phyloP scores from a whole-genome alignment of 306 rosid species.

The Corylus heterophylla region DNA sequence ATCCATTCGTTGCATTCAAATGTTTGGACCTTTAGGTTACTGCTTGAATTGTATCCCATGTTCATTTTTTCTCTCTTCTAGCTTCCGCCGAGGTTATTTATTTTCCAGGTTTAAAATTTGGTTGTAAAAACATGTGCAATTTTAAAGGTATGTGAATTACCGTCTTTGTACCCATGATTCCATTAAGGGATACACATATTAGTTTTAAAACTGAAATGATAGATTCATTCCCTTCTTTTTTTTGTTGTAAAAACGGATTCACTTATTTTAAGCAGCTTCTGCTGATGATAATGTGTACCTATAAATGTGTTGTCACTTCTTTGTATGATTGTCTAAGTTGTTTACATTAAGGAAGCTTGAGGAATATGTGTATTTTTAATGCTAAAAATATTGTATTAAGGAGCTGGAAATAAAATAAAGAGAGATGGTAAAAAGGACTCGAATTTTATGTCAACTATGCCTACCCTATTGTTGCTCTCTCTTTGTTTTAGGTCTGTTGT shows the following conservation, averaged over 20 bases:
- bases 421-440: neutral
- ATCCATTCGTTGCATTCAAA: conserved; percentile 29
- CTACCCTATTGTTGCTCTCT: too few species aligned
- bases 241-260: neutral
- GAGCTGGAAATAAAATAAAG: neutral
- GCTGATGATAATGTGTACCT: neutral
- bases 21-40: conserved; percentile 24
- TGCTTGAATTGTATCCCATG: conserved; percentile 40
- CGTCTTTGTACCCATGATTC: conserved; percentile 25
- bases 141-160: conserved; percentile 38
- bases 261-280: neutral
- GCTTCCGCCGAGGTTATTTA: conserved; percentile 42
- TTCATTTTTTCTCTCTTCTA: conserved; percentile 36
- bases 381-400: neutral
- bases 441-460: neutral
- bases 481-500: too few species aligned
- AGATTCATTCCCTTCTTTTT: conserved; percentile 38
- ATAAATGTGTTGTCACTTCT: neutral
- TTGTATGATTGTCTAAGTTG: neutral
- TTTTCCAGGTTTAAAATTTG: conserved; percentile 24
- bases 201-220: conserved; percentile 39
- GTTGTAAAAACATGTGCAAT: conserved; percentile 43
- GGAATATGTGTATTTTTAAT: neutral
- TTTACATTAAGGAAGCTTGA: neutral
- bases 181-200: neutral